Base-by-base conservation (phyloP, 768 basidiomycete genomes). In the Termitomyces sp. region DNA sequence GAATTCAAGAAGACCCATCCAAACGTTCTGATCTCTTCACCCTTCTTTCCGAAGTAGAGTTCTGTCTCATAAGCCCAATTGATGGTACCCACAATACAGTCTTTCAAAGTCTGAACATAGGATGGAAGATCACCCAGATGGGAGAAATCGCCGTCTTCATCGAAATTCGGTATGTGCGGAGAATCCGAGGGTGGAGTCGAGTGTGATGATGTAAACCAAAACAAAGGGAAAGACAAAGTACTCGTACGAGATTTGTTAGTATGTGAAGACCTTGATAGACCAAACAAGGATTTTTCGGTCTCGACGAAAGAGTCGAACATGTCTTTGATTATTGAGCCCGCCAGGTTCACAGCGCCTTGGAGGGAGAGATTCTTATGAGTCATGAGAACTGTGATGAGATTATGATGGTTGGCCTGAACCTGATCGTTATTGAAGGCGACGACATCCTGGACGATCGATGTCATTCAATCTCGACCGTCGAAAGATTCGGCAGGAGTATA, bases 11-110 rank as follows among this genome's bases (percentile, higher is more conserved):
- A 85, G 1, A 84, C 77, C 84, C 83, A 85, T 35, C 83, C 83
- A 65, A 83, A 84, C 3, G 73, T 72, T 60, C 79, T 72, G 35
- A 84, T 79, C 64, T 84, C 79, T 40, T 74, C 76, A 0, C 82
- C 82, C 53, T 77, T 78, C 47, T 74, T 74, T 35, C 81, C 82
- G 47, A 87, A 78, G 62, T 78, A 85, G 43, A 83, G 62, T 56
- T 84, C 77, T 0, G 79, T 83, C 66, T 85, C 82, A 60, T 85
- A 87, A 35, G 75, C 56, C 84, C 84, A 86, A 60, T 85, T 78
- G n/a, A 82, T 60, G n/a, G 71, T 73, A 8, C 85, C 85, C 2
- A 76, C 71, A 38, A 87, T 73, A 58, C 75, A 80, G 56, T 84
- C 79, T 35, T 77, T 76, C 28, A 86, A 64, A 7, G 77, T 78